phyloP scores from a whole-genome alignment of 2,329 filamentous ascomycete genomes.

The Cladosporium sp. region DNA sequence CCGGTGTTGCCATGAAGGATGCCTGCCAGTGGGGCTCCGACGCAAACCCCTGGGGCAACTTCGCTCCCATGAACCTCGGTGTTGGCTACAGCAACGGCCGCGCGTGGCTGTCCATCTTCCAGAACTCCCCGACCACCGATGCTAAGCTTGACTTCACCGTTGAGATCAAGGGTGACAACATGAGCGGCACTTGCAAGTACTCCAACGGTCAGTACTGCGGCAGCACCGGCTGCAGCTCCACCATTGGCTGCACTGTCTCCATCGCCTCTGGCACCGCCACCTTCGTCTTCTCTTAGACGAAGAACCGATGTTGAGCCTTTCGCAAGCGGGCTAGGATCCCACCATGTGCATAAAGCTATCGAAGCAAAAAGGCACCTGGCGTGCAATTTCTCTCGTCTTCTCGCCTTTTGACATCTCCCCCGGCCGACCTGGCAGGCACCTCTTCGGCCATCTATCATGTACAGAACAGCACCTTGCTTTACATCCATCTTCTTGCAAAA shows the following conservation, averaged over 20 bases:
- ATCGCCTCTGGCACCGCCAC: constrained; percentile 47
- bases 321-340: background rate
- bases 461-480: constrained; percentile 5
- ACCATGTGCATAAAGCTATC: background rate
- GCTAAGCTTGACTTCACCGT: constrained; percentile 74
- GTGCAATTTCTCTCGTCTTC: constrained; percentile 2
- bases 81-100: constrained; percentile 65
- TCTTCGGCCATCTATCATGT: constrained; percentile 4
- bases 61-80: constrained; percentile 80
- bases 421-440: constrained; percentile 9
- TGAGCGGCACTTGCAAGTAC: constrained; percentile 61
- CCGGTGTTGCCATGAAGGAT: constrained; percentile 60
- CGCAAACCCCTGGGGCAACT: constrained; percentile 67
- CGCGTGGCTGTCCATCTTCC: constrained; percentile 81
- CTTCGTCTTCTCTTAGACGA: constrained; percentile 37
- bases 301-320: background rate
- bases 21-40: constrained; percentile 74
- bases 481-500: constrained; percentile 2
- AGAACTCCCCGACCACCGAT: constrained; percentile 71
- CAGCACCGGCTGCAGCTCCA: constrained; percentile 43
- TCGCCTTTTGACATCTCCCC: constrained; percentile 3
- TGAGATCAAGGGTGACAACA: constrained; percentile 64
- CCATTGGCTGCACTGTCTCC: constrained; percentile 68
- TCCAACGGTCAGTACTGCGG: constrained; percentile 60
- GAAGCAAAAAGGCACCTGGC: constrained; percentile 6